Evolutionary conservation across 2,329 filamentous ascomycete species (phyloP).

Genomic region (Sarocladium strictum): DNA sequence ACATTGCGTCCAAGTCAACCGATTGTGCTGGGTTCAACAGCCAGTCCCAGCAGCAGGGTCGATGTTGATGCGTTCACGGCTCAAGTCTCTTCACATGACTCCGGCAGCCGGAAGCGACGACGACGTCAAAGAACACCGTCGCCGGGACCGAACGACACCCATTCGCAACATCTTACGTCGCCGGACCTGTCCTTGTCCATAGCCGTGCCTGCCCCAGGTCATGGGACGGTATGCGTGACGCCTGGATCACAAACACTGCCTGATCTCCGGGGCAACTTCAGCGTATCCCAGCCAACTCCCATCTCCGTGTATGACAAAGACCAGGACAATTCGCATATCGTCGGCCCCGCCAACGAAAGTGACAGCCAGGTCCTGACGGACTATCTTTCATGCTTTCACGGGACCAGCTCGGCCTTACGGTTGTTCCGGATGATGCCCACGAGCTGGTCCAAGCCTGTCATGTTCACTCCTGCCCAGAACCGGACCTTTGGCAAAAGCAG

Average conservation of each 20-base stretch:
- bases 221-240: background rate
- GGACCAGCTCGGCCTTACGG: slow-evolving; percentile 21
- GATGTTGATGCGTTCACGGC: background rate
- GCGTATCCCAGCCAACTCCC: background rate
- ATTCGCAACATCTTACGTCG: background rate
- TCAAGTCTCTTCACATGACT: background rate
- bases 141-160: background rate
- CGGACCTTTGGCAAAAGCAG: slow-evolving; percentile 36
- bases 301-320: slow-evolving; percentile 26
- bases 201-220: background rate
- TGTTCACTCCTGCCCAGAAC: slow-evolving; percentile 41
- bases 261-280: background rate
- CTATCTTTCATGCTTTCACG: slow-evolving; percentile 38
- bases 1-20: no score
- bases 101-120: background rate
- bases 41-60: no score
- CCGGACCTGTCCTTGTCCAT: background rate
- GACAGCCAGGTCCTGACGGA: slow-evolving; percentile 56
- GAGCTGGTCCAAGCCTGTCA: slow-evolving; percentile 30
- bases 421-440: slow-evolving; percentile 25
- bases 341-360: slow-evolving; percentile 52
- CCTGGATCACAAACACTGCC: slow-evolving; percentile 8
- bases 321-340: slow-evolving; percentile 44
- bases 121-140: background rate
- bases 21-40: no score